These are phyloP conservation scores for Colletotrichum phormii DNA, from an alignment of 2,329 filamentous ascomycete genomes.

Conservation along the genomic window DNA sequence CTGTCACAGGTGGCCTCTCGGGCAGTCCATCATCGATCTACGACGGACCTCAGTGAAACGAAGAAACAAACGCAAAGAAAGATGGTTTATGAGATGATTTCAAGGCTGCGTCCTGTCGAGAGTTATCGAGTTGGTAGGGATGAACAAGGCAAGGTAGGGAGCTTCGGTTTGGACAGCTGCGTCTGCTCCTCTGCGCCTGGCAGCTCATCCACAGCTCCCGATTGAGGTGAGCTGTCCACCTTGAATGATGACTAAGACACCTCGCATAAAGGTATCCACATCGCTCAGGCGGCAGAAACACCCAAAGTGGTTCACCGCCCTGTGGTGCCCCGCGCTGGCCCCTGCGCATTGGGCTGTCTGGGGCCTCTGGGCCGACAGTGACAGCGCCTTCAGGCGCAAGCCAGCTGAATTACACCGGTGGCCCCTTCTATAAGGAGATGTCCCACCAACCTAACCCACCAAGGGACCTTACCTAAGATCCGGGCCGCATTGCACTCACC, in stretches of 20 bases:
- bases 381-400: background rate
- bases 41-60: background rate
- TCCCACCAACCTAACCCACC: too few relatives aligned
- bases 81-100: background rate
- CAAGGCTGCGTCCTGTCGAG: background rate
- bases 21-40: constrained; percentile 27
- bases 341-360: background rate
- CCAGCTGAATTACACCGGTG: background rate
- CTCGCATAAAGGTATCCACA: constrained; percentile 3
- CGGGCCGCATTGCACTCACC: background rate
- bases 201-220: constrained; percentile 25
- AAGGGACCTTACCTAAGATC: background rate
- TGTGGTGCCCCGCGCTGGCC: constrained; percentile 28
- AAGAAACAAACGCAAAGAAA: background rate
- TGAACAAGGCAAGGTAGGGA: constrained; percentile 10
- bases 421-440: background rate
- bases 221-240: constrained; percentile 37
- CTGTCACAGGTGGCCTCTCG: constrained; percentile 48
- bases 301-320: background rate
- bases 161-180: constrained; percentile 11
- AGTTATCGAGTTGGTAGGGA: background rate
- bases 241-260: constrained; percentile 36
- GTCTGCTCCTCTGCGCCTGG: background rate
- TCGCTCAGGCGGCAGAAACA: constrained; percentile 2
- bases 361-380: background rate